Base-by-base conservation (phyloP, 192 early-diverging fungal genomes). In the Entophlyctis helioformis region DNA sequence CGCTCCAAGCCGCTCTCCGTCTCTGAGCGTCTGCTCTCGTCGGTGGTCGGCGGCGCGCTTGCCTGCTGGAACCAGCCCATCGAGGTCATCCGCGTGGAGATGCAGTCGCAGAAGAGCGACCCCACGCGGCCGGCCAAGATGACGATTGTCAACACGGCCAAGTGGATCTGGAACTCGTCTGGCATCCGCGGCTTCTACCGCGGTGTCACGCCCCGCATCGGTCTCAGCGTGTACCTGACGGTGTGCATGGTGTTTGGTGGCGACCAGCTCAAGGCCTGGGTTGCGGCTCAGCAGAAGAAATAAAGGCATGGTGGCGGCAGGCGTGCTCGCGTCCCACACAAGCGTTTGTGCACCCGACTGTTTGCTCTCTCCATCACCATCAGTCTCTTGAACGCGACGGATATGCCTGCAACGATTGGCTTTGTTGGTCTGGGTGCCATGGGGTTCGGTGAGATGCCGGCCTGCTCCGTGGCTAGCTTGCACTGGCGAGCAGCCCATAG, bases 21-120 rank as follows among this genome's bases (percentile, higher is more conserved):
- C 16, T 46, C 64, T 23, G 78, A 91, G 53, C 74, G 82, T 51
- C 66, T 84, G 41, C 44, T 74, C 11, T 81, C 91, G n/a, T 89
- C 86, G 23, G 78, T 80, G 7, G 64, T 94, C 41, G 91, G 85
- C 51, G 95, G 95, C 44, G 90, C 85, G 13, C 60, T 96, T 36
- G 80, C 81, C 13, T 93, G 90, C 74, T 98, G 95, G 95, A 98
- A 98, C 60, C 94, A 98, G 61, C 95, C 95, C 22, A 89, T 98
- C 50, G 95, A 98, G 59, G 95, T 98, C 34, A 96, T 98, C 46
- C 85, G 95, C 46, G 88, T 98, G 10, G 91, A 98, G 51, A 98
- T 98, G 95, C 95, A 98, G 71, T 82, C 78, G 40, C 91, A 94
- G 64, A 70, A 89, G 34, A 90, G 94, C 70, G 69, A 76, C 2